Evolutionary conservation across 768 basidiomycete species (phyloP).

Genomic region (Trametes maxima): DNA sequence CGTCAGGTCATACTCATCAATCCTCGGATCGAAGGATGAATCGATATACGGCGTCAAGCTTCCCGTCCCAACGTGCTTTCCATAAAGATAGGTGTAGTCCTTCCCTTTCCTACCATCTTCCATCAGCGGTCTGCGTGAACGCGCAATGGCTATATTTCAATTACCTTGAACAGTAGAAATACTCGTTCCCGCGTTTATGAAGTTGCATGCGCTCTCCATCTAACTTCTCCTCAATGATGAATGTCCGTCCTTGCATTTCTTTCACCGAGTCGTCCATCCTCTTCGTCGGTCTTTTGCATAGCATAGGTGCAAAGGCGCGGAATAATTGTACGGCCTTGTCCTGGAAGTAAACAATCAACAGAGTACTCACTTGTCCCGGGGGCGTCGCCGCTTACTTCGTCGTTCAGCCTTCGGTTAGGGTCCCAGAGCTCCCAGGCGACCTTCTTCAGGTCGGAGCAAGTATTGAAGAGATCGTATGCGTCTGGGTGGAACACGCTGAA

Average conservation of each 20-base stretch:
- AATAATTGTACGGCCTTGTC: constrained; percentile 85
- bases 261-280: constrained; percentile 84
- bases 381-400: constrained; percentile 43
- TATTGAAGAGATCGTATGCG: constrained; percentile 92
- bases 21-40: constrained; percentile 67
- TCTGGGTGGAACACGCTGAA: constrained; percentile 92
- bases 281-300: constrained; percentile 85
- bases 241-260: constrained; percentile 76
- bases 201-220: constrained; percentile 97
- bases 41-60: constrained; percentile 89
- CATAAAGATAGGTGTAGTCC: constrained; percentile 90
- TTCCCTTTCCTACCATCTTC: constrained; percentile 71
- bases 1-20: constrained; percentile 71
- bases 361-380: background rate
- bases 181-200: constrained; percentile 90
- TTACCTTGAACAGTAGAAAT: constrained; percentile 90
- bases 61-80: constrained; percentile 77
- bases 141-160: background rate
- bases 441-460: constrained; percentile 94
- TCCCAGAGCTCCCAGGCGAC: constrained; percentile 90
- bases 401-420: constrained; percentile 63
- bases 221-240: constrained; percentile 95
- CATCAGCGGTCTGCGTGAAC: background rate
- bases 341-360: constrained; percentile 38
- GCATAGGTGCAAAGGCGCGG: constrained; percentile 90